Conservation (phyloP, 106 monocot genomes). For the Cymbidium sinense region DNA sequence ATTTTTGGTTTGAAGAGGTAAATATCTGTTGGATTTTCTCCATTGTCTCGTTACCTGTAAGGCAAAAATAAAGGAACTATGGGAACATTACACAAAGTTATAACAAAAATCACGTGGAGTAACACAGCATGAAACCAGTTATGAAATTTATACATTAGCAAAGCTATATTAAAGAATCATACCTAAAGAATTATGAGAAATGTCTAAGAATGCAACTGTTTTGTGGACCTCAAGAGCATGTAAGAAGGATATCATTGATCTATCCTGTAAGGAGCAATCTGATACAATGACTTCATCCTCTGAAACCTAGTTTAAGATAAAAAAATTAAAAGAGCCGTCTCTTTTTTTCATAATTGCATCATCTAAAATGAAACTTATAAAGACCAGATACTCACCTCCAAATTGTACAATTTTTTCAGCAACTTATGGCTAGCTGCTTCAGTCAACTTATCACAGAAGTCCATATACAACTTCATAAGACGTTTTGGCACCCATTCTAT, state of each 20-base stretch:
- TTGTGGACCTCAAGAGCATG: slow-evolving; percentile 69
- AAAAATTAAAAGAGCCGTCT: not conserved
- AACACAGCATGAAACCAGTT: not conserved
- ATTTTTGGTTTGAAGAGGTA: slow-evolving; percentile 67
- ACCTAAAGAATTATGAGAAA: slow-evolving; percentile 94
- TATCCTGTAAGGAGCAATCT: slow-evolving; percentile 77
- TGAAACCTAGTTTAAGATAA: slow-evolving; percentile 45
- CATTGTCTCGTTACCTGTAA: slow-evolving; percentile 84
- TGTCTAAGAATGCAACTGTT: slow-evolving; percentile 63
- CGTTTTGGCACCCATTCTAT: slow-evolving; percentile 92
- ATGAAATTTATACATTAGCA: not conserved
- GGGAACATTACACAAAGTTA: not conserved
- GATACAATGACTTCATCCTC: slow-evolving; percentile 86
- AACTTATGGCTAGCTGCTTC: slow-evolving; percentile 62
- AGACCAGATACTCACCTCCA: slow-evolving; percentile 42
- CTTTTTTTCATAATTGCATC: not conserved
- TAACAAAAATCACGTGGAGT: not conserved
- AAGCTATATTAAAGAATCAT: slow-evolving; percentile 7
- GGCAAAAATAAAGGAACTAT: not conserved
- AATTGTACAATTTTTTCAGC: slow-evolving; percentile 63
- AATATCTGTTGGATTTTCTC: slow-evolving; percentile 81
- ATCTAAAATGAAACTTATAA: slow-evolving; percentile 6
- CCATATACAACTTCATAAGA: slow-evolving; percentile 71
- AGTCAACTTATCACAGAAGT: slow-evolving; percentile 50
- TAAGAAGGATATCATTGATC: slow-evolving; percentile 73